Evolutionary conservation across 345 rosid genomes (phyloP).

Genomic region (Euphorbia tirucalli): DNA sequence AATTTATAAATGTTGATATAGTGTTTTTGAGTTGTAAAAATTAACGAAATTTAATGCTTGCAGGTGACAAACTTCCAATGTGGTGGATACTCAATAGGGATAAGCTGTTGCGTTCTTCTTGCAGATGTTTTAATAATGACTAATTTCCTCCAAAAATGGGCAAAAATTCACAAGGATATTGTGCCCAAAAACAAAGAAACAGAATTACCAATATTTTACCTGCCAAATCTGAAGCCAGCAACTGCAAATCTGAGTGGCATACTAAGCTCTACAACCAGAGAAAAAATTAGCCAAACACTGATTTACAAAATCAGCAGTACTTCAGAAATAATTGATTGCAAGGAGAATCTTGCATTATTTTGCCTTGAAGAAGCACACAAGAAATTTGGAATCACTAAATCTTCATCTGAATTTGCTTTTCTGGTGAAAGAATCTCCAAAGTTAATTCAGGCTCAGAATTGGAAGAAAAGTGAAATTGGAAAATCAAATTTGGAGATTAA

Average conservation of each 20-base stretch:
- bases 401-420: slow-evolving; percentile 29
- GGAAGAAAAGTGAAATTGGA: slow-evolving; percentile 21
- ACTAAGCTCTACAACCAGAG: slow-evolving; percentile 31
- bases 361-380: slow-evolving; percentile 40
- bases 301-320: slow-evolving; percentile 23
- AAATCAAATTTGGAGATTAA: slow-evolving; percentile 1
- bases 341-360: slow-evolving; percentile 21
- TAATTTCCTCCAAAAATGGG: slow-evolving; percentile 56
- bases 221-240: slow-evolving; percentile 37
- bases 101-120: slow-evolving; percentile 71
- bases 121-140: slow-evolving; percentile 48
- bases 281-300: slow-evolving; percentile 32
- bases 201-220: slow-evolving; percentile 49
- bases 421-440: slow-evolving; percentile 42
- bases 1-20: no score
- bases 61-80: slow-evolving; percentile 83
- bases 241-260: not conserved
- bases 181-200: slow-evolving; percentile 15
- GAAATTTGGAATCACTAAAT: slow-evolving; percentile 15
- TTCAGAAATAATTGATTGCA: not conserved
- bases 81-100: slow-evolving; percentile 83
- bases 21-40: no score
- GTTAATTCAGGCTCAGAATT: slow-evolving; percentile 34
- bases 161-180: slow-evolving; percentile 43
- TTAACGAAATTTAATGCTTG: no score